phyloP scores from a whole-genome alignment of 2,329 filamentous ascomycete genomes.

The Penicillium hordei region DNA sequence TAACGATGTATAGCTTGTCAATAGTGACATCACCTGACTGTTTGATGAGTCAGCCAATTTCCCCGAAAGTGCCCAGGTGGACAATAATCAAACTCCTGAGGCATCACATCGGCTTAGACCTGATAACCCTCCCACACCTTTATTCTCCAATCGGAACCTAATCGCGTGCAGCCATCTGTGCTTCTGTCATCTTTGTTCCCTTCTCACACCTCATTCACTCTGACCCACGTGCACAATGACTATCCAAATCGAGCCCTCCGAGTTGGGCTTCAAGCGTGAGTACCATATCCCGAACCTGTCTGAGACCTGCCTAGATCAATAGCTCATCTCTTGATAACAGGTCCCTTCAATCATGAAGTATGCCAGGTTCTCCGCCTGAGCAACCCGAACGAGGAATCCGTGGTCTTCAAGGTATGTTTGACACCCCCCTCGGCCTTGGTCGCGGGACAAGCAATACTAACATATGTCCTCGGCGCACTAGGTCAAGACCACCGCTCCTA shows the following conservation, averaged over 20 bases:
- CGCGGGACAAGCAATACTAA: conserved; percentile 27
- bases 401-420: conserved; percentile 62
- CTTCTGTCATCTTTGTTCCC: not conserved
- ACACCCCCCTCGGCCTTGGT: conserved; percentile 11
- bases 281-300: conserved; percentile 13
- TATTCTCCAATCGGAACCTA: conserved; percentile 9
- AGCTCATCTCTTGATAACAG: conserved; percentile 41
- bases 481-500: conserved; percentile 99
- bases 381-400: conserved; percentile 58
- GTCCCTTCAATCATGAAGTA: conserved; percentile 64
- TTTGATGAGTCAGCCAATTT: conserved; percentile 19
- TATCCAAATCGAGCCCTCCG: conserved; percentile 85
- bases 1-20: not conserved
- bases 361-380: conserved; percentile 60
- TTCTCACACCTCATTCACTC: not conserved
- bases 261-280: conserved; percentile 89
- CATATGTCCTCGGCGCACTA: conserved; percentile 39
- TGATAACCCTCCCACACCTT: conserved; percentile 16
- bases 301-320: not conserved
- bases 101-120: conserved; percentile 18
- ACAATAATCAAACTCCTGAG: conserved; percentile 26
- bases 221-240: conserved; percentile 65
- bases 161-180: conserved; percentile 6
- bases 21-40: conserved; percentile 37
- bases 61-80: conserved; percentile 15